Percentiles rank a stretch among this genome's conserved stretches.
Evolutionary conservation across 1,284 basidiomycete genomes (phyloP).

Genomic region (Coniferiporia sulphurascens): DNA sequence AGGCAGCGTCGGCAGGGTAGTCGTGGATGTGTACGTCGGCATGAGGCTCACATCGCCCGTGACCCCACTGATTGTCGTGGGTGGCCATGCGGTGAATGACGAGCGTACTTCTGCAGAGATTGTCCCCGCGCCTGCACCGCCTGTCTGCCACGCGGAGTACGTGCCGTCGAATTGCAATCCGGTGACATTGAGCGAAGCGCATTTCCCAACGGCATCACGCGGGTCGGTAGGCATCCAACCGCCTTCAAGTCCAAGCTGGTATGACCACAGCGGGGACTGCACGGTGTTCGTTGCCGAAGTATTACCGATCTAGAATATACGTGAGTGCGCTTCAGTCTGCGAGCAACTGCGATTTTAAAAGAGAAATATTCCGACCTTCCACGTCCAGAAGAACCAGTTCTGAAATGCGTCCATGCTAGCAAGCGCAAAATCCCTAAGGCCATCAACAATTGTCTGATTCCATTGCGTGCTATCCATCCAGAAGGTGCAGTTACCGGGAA

Average conservation of each 20-base stretch:
- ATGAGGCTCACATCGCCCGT: conserved; percentile 34
- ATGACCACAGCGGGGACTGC: conserved; percentile 45
- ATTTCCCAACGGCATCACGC: conserved; percentile 60
- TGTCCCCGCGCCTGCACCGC: conserved; percentile 65
- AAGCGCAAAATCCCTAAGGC: conserved; percentile 31
- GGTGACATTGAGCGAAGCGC: conserved; percentile 48
- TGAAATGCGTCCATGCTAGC: conserved; percentile 40
- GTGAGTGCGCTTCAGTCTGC: not conserved
- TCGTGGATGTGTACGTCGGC: conserved; percentile 74
- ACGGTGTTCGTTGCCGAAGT: conserved; percentile 34
- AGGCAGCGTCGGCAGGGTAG: conserved; percentile 50
- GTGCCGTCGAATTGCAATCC: conserved; percentile 48
- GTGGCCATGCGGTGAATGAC: conserved; percentile 53
- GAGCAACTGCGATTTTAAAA: not conserved
- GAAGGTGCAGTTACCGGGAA: conserved; percentile 25
- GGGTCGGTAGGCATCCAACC: conserved; percentile 82
- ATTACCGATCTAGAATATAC: conserved; percentile 42
- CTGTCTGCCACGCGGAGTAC: conserved; percentile 71
- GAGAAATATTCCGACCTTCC: conserved; percentile 30
- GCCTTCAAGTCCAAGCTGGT: conserved; percentile 46
- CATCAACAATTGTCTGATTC: conserved; percentile 31
- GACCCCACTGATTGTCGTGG: conserved; percentile 43
- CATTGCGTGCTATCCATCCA: conserved; percentile 39
- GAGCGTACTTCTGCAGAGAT: conserved; percentile 46
- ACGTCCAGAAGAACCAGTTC: conserved; percentile 56